Percentiles rank a stretch among this genome's conserved stretches.
These are phyloP conservation scores for Anthoceros angustus DNA, from an alignment of 225 moss, liverwort and hornwort species.

Conservation along the genomic window DNA sequence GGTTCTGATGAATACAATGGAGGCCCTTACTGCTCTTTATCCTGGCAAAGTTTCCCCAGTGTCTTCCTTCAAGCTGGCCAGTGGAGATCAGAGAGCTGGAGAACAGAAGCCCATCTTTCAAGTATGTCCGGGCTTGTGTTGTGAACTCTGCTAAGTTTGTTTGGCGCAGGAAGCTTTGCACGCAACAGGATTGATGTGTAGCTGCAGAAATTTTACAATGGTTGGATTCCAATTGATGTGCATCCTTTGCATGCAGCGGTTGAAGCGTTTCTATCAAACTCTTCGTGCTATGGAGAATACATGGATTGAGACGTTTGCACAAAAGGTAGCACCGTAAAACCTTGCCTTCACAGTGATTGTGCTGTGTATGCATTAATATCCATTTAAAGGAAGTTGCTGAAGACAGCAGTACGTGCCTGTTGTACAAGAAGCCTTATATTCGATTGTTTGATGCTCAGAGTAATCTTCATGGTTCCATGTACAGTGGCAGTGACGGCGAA, in stretches of 20 bases:
- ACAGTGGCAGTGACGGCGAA: not conserved
- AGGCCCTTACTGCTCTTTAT: slow-evolving; percentile 17
- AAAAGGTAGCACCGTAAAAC: slow-evolving; percentile 10
- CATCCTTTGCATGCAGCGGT: slow-evolving; percentile 12
- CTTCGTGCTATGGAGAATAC: slow-evolving; percentile 26
- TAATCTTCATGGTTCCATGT: not conserved
- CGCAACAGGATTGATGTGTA: not conserved
- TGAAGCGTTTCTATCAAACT: slow-evolving; percentile 25
- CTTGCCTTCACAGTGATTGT: not conserved
- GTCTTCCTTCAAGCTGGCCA: slow-evolving; percentile 6
- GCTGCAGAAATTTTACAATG: not conserved
- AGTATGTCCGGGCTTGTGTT: slow-evolving; percentile 6
- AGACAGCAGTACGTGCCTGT: no score
- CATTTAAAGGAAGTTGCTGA: not conserved
- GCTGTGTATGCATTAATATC: not conserved
- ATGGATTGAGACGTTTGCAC: slow-evolving; percentile 27
- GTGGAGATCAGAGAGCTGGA: slow-evolving; percentile 5
- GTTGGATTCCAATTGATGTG: not conserved
- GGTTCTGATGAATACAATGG: slow-evolving; percentile 22
- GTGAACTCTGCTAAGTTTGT: not conserved
- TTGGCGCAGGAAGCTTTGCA: not conserved
- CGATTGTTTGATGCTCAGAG: not conserved
- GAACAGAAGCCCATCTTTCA: slow-evolving; percentile 26
- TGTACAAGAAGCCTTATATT: no score
- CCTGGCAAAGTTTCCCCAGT: slow-evolving; percentile 17